A percentile compares a stretch with the other conserved stretches of the same genome.
These are phyloP conservation scores for Aspergillus nanangensis DNA, from an alignment of 495 filamentous ascomycete species.

Conservation along the genomic window DNA sequence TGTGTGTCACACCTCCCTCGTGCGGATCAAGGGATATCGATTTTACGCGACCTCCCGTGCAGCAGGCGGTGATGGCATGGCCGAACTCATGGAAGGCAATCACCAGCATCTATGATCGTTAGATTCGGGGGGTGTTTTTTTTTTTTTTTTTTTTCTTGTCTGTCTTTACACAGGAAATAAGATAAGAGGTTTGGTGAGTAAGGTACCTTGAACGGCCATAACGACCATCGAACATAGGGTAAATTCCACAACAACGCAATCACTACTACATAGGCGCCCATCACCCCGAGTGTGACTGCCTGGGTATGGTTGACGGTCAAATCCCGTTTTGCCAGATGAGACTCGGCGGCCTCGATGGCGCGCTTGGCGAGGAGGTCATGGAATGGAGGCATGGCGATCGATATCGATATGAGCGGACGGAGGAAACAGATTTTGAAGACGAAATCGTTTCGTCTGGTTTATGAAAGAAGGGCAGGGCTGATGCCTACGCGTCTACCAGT, in stretches of 20 bases:
- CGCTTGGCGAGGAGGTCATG: conserved; percentile 21
- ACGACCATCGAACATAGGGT: conserved; percentile 64
- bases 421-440: not conserved
- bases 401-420: not conserved
- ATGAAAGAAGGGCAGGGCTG: conserved; percentile 1
- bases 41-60: conserved; percentile 68
- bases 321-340: conserved; percentile 41
- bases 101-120: conserved; percentile 62
- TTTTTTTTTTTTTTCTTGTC: too few relatives aligned
- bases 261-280: conserved; percentile 64
- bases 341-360: conserved; percentile 19
- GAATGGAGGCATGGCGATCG: conserved; percentile 28
- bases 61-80: conserved; percentile 67
- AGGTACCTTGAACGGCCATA: conserved; percentile 91
- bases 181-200: too few relatives aligned
- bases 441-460: not conserved
- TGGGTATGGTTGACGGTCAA: conserved; percentile 68
- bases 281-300: conserved; percentile 65
- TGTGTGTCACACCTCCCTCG: conserved; percentile 70
- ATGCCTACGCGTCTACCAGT: conserved; percentile 17
- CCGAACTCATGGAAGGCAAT: conserved; percentile 84
- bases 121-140: not conserved
- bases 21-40: conserved; percentile 67
- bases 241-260: conserved; percentile 78
- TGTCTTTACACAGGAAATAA: too few relatives aligned